Percentiles rank a stretch among this genome's conserved stretches.
phyloP scores from a whole-genome alignment of 371 early-diverging fungal genomes.

The Conidiobolus incongruus region DNA sequence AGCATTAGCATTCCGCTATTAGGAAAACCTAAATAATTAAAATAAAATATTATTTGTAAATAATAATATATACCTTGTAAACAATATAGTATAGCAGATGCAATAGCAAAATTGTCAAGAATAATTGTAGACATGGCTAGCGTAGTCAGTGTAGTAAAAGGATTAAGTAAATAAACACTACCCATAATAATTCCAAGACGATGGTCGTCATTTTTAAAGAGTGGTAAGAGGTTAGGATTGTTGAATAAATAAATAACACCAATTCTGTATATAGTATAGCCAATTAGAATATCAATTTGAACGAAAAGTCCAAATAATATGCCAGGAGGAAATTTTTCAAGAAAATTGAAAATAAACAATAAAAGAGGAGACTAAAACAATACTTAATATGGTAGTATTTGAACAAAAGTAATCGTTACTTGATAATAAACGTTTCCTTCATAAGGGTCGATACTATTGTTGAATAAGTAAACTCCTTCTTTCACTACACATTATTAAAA shows the following conservation, averaged over 20 bases:
- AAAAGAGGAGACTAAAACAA: conserved; percentile 42
- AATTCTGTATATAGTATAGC: background rate
- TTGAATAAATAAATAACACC: background rate
- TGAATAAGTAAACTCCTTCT: conserved; percentile 68
- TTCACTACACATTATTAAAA: conserved; percentile 23
- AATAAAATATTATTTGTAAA: no score
- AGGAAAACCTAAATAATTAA: conserved; percentile 14
- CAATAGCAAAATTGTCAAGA: conserved; percentile 46
- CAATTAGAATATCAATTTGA: conserved; percentile 21
- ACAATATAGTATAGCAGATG: conserved; percentile 36
- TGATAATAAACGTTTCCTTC: conserved; percentile 77
- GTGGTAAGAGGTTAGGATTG: background rate
- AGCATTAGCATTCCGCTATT: conserved; percentile 30
- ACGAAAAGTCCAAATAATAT: conserved; percentile 31
- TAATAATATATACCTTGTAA: conserved; percentile 17
- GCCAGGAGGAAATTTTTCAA: conserved; percentile 20
- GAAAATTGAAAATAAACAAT: conserved; percentile 35
- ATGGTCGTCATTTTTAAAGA: background rate
- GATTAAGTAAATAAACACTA: conserved; percentile 50
- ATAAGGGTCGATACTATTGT: conserved; percentile 58
- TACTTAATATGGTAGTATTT: background rate
- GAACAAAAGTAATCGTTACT: conserved; percentile 13
- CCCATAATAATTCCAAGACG: background rate
- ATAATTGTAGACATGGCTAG: conserved; percentile 45
- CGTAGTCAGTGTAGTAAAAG: conserved; percentile 48